These are phyloP conservation scores for Fraxinus quadrangulata DNA, from an alignment of 257 asterid genomes.

Conservation along the genomic window DNA sequence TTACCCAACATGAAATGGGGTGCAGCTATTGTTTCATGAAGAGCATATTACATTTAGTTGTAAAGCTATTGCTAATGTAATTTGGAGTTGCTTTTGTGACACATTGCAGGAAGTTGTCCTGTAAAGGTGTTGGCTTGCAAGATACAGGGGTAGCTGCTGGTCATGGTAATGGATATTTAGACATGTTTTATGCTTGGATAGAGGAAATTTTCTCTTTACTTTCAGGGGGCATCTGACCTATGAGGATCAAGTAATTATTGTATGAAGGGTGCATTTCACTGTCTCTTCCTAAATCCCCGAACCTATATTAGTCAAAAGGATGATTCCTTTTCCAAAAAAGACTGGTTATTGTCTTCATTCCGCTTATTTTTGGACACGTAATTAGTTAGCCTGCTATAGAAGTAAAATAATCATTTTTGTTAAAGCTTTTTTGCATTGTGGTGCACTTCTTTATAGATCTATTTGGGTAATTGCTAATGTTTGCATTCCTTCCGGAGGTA, in stretches of 20 bases:
- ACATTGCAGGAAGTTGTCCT: no score
- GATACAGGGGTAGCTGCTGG: no score
- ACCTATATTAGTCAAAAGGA: slow-evolving; percentile 46
- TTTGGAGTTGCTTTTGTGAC: no score
- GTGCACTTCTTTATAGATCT: not conserved
- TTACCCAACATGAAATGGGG: no score
- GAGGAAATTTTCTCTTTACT: no score
- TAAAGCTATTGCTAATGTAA: no score
- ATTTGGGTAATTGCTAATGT: not conserved
- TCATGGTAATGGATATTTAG: no score
- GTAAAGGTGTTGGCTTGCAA: no score
- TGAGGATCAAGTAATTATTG: not conserved
- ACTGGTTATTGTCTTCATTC: slow-evolving; percentile 35
- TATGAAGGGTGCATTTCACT: no score
- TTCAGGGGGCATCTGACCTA: slow-evolving; percentile 45
- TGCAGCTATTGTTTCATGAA: no score
- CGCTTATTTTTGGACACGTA: not conserved
- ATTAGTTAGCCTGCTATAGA: not conserved
- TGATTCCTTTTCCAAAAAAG: slow-evolving; percentile 42
- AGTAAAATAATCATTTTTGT: not conserved
- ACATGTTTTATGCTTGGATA: no score
- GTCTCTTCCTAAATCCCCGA: slow-evolving; percentile 44
- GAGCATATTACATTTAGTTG: no score
- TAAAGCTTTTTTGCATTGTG: not conserved
- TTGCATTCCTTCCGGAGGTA: slow-evolving; percentile 54